A percentile compares a stretch with the other conserved stretches of the same genome.
Evolutionary conservation across 352 stramenopile species (phyloP).

Genomic region (Bremia lactucae): DNA sequence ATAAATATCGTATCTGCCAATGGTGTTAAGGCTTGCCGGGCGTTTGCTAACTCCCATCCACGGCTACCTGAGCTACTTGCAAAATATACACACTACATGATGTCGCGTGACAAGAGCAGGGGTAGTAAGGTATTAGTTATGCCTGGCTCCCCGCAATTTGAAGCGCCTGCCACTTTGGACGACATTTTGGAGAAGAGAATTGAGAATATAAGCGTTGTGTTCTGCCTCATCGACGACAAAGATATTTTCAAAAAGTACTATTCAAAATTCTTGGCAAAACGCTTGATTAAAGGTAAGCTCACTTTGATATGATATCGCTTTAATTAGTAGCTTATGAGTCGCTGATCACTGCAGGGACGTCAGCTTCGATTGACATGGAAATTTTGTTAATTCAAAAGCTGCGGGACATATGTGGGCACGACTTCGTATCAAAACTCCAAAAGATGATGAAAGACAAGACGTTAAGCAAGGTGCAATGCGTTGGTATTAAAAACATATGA

Average conservation of each 20-base stretch:
- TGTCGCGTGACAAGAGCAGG: conserved; percentile 59
- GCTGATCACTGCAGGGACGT: conserved; percentile 26
- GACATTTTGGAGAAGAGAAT: conserved; percentile 71
- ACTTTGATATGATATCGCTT: background rate
- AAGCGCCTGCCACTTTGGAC: conserved; percentile 19
- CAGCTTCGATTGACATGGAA: conserved; percentile 67
- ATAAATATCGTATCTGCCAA: background rate
- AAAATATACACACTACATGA: conserved; percentile 79
- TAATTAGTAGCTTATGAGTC: background rate
- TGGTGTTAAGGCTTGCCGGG: conserved; percentile 46
- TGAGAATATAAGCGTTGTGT: conserved; percentile 72
- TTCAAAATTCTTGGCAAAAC: conserved; percentile 73
- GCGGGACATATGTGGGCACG: conserved; percentile 72
- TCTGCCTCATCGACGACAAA: conserved; percentile 85
- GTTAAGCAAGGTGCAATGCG: conserved; percentile 49
- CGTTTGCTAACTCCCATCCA: conserved; percentile 78
- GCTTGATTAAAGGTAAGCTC: conserved; percentile 68
- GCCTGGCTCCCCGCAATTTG: conserved; percentile 14
- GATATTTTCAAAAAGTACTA: conserved; percentile 87
- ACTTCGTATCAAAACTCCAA: conserved; percentile 83
- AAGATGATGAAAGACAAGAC: conserved; percentile 86
- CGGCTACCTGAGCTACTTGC: conserved; percentile 67
- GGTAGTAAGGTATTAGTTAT: conserved; percentile 13
- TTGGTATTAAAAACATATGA: background rate
- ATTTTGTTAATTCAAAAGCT: conserved; percentile 74